phyloP scores from a whole-genome alignment of 2,329 filamentous ascomycete species.

The Fusarium tupiense region DNA sequence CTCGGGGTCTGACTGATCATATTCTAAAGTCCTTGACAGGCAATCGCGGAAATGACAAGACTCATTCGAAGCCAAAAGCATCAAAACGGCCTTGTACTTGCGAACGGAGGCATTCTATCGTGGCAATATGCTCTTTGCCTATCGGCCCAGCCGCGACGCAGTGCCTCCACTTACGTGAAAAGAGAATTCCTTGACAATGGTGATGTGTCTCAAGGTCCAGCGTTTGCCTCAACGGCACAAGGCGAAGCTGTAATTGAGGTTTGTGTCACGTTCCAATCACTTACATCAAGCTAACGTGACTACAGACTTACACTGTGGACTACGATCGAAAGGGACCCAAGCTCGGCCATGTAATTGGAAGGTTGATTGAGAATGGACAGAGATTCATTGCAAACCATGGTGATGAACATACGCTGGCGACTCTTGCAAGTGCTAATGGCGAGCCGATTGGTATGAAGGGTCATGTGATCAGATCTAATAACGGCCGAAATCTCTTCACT shows the following conservation, averaged over 20 bases:
- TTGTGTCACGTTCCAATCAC: fast-evolving
- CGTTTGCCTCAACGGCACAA: slow-evolving; percentile 25
- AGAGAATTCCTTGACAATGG: slow-evolving; percentile 1
- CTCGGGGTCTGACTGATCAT: slow-evolving; percentile 36
- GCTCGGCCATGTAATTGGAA: slow-evolving; percentile 38
- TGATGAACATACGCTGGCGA: slow-evolving; percentile 25
- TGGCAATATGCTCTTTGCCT: slow-evolving; percentile 72
- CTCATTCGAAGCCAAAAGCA: slow-evolving; percentile 58
- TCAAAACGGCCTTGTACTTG: slow-evolving; percentile 66
- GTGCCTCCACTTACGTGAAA: slow-evolving; percentile 13
- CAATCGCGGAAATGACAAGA: slow-evolving; percentile 64
- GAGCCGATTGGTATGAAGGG: slow-evolving; percentile 37
- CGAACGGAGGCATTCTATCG: slow-evolving; percentile 72
- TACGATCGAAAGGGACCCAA: slow-evolving; percentile 37
- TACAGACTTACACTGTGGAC: slow-evolving; percentile 47
- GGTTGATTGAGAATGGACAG: slow-evolving; percentile 25
- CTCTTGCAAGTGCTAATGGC: slow-evolving; percentile 3
- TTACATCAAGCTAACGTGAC: not conserved
- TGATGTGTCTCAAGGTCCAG: slow-evolving; percentile 8
- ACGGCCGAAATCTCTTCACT: not conserved
- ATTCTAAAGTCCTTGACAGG: not conserved
- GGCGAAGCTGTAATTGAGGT: slow-evolving; percentile 43
- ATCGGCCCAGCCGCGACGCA: slow-evolving; percentile 53
- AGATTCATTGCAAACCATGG: slow-evolving; percentile 45
- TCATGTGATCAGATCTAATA: not conserved